These are phyloP conservation scores for Neofusicoccum laricinum DNA, from an alignment of 2,329 filamentous ascomycete genomes.

Conservation along the genomic window DNA sequence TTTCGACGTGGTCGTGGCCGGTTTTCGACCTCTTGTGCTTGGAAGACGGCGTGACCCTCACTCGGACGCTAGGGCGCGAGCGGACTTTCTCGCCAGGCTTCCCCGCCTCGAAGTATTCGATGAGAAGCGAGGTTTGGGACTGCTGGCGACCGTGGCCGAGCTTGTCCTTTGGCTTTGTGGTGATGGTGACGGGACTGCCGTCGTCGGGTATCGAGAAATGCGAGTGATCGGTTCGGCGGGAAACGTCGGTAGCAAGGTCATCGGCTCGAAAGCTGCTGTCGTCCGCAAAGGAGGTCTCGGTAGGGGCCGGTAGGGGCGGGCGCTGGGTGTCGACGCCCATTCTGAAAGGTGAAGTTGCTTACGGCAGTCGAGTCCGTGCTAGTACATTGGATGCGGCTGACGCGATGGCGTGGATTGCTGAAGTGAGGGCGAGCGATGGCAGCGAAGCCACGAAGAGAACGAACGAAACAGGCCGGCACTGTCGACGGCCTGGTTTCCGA, in stretches of 20 bases:
- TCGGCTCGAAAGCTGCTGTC: constrained; percentile 43
- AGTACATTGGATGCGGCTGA: background rate
- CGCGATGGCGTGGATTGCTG: background rate
- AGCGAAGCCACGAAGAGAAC: background rate
- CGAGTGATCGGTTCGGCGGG: constrained; percentile 65
- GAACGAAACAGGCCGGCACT: background rate
- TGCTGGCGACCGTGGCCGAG: constrained; percentile 52
- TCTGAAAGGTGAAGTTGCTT: background rate
- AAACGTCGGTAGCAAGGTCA: constrained; percentile 65
- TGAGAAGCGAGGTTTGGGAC: constrained; percentile 87
- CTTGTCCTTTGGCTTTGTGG: constrained; percentile 66
- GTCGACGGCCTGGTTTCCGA: background rate
- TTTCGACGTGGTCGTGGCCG: constrained; percentile 73
- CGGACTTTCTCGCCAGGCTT: constrained; percentile 60
- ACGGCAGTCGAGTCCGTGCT: background rate
- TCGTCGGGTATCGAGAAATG: constrained; percentile 80
- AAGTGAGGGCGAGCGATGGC: background rate
- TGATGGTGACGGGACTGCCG: constrained; percentile 88
- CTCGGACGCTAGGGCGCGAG: constrained; percentile 77
- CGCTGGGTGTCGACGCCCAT: constrained; percentile 46
- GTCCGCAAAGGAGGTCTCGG: constrained; percentile 68
- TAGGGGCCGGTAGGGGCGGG: constrained; percentile 71
- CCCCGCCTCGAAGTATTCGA: constrained; percentile 89
- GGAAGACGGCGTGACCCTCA: constrained; percentile 74
- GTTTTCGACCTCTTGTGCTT: constrained; percentile 49